Evolutionary conservation across 805 yeast genomes (phyloP), one percentile per base, ranked within the genome.

Genomic region (Candida endomychidarum): DNA sequence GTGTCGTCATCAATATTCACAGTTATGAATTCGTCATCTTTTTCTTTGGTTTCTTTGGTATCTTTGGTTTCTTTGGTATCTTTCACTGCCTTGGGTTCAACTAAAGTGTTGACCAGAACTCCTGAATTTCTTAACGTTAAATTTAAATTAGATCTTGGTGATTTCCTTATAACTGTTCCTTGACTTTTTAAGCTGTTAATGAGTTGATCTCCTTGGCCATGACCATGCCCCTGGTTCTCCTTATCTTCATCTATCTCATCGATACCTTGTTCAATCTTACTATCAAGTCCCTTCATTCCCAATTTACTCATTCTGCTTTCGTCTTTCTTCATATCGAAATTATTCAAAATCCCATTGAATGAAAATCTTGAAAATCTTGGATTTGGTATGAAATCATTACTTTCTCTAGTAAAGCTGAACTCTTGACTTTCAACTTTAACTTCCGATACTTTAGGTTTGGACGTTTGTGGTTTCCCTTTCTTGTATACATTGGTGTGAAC

Each of bases 311-410:
- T 29, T 11, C 33, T 29, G 18, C 33, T 29, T 15, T 29, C 33
- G 11, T 22, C 27, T 33, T 26, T 19, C 25, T 38, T 27, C 41
- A 31, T 20, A 3, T 46, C 46, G 23, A 48, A 42, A 18, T 47
- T 45, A 37, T 51, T 46, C 41, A 58, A 46, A 18, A 68, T 49
- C 2, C 69, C 72, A 36, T 67, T 66, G 49, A 70, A 65, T 0
- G 75, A 67, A 37, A 70, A 57, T 25, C 64, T 55, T 0, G 75
- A 70, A 40, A 70, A 70, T 24, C 68, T 50, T 8, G 74, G 74
- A 37, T 70, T 69, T 5, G 75, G 75, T 25, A 67, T 62, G 38
- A 64, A 52, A 9, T 17, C 16, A 12, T 18, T 35, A 30, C 14
- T 12, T 18, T 26, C 32, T 17, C 32, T 28, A 23, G 8, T 10